A percentile compares a stretch with the other conserved stretches of the same genome.
These are phyloP conservation scores for Drechslerella dactyloides DNA, from an alignment of 2,329 filamentous ascomycete genomes.

Conservation along the genomic window DNA sequence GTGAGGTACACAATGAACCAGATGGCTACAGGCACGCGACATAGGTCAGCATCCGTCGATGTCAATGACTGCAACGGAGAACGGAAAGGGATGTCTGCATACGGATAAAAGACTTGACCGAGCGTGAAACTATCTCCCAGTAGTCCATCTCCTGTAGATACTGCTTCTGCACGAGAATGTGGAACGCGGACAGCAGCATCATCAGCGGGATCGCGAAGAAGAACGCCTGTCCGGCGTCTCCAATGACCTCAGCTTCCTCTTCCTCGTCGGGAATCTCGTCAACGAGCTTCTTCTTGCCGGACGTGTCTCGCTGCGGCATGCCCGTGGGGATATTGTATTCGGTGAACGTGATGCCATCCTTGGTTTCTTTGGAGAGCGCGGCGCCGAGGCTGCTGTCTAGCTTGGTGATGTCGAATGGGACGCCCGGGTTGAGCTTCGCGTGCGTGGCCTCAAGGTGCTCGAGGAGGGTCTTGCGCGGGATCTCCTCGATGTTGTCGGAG, in stretches of 20 bases:
- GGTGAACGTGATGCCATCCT: constrained; percentile 56
- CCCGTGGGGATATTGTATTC: constrained; percentile 39
- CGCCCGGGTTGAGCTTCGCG: constrained; percentile 54
- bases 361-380: constrained; percentile 56
- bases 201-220: constrained; percentile 67
- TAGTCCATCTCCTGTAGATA: constrained; percentile 73
- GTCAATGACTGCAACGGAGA: constrained; percentile 1
- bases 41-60: background rate
- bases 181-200: constrained; percentile 77
- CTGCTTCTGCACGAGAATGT: constrained; percentile 79
- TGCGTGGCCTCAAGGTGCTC: constrained; percentile 70
- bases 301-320: constrained; percentile 48
- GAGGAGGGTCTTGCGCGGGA: constrained; percentile 71
- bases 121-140: constrained; percentile 64
- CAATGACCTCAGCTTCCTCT: constrained; percentile 60
- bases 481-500: constrained; percentile 44
- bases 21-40: constrained; percentile 62
- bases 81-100: constrained; percentile 52
- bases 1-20: constrained; percentile 65
- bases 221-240: constrained; percentile 61
- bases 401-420: constrained; percentile 34
- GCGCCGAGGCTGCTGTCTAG: constrained; percentile 63
- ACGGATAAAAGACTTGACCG: constrained; percentile 65
- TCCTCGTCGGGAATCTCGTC: constrained; percentile 53
- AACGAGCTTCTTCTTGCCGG: constrained; percentile 48